phyloP scores from a whole-genome alignment of 345 rosid genomes.

The Populus simonii region DNA sequence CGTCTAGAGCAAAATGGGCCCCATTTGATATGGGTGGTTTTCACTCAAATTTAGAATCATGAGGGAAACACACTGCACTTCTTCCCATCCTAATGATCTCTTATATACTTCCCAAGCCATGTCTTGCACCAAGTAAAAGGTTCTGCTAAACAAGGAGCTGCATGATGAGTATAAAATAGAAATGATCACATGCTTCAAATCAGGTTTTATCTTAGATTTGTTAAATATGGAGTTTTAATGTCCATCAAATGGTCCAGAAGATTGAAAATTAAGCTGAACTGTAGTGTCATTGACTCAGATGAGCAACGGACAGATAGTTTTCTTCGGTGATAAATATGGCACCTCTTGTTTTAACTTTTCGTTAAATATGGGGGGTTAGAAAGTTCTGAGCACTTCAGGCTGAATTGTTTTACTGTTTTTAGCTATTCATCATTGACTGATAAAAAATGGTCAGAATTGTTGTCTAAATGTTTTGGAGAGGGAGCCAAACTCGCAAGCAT shows the following conservation, averaged over 20 bases:
- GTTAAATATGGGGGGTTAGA: background rate
- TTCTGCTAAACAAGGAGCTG: background rate
- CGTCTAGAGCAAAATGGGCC: constrained; percentile 30
- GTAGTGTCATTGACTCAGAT: too few relatives aligned
- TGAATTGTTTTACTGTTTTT: background rate
- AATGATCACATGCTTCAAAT: too few relatives aligned
- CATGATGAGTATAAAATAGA: too few relatives aligned
- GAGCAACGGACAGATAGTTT: too few relatives aligned
- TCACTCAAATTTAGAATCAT: constrained; percentile 42
- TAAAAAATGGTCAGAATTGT: background rate
- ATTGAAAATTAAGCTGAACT: too few relatives aligned
- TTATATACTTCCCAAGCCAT: constrained; percentile 90
- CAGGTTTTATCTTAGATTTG: too few relatives aligned
- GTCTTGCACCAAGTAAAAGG: background rate
- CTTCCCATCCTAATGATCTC: constrained; percentile 75
- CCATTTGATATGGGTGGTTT: constrained; percentile 34
- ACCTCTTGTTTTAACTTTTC: background rate
- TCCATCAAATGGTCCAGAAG: too few relatives aligned
- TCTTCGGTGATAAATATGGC: background rate
- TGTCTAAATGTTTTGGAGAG: background rate
- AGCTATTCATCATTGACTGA: background rate
- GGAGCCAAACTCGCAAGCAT: background rate
- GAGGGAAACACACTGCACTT: constrained; percentile 63
- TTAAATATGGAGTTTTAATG: too few relatives aligned
- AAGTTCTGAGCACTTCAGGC: background rate